A percentile compares a stretch with the other conserved stretches of the same genome.
Evolutionary conservation across 768 basidiomycete genomes (phyloP).

Genomic region (Lactarius vividus): DNA sequence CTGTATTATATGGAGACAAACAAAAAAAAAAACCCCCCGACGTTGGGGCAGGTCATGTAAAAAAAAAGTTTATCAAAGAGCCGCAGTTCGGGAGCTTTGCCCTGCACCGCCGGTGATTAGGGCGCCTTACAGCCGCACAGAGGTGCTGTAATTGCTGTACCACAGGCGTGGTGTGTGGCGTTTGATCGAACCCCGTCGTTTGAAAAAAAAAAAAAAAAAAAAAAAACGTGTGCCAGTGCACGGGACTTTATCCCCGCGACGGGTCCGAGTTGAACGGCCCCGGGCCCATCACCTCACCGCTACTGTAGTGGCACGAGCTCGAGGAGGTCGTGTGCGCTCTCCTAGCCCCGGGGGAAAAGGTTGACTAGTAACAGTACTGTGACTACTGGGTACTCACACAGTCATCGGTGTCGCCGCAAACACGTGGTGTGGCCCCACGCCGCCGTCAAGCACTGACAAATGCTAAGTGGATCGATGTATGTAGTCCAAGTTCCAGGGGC

Average conservation of each 20-base stretch:
- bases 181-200: background rate
- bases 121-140: background rate
- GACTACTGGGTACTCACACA: background rate
- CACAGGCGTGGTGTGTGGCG: slow-evolving; percentile 1
- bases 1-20: too few species aligned
- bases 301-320: background rate
- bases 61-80: too few species aligned
- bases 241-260: background rate
- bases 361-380: too few species aligned
- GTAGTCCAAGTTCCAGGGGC: too few species aligned
- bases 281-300: background rate
- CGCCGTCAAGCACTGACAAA: too few species aligned
- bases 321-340: too few species aligned
- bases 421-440: background rate
- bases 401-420: background rate
- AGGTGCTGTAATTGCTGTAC: background rate
- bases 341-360: too few species aligned
- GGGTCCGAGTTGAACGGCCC: background rate
- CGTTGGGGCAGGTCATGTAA: background rate
- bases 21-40: too few species aligned
- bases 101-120: background rate
- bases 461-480: too few species aligned
- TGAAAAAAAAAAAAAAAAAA: background rate
- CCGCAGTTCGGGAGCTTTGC: background rate
- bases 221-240: background rate